These are phyloP conservation scores for Coffea humblotiana DNA, from an alignment of 305 asterid species.

Conservation along the genomic window DNA sequence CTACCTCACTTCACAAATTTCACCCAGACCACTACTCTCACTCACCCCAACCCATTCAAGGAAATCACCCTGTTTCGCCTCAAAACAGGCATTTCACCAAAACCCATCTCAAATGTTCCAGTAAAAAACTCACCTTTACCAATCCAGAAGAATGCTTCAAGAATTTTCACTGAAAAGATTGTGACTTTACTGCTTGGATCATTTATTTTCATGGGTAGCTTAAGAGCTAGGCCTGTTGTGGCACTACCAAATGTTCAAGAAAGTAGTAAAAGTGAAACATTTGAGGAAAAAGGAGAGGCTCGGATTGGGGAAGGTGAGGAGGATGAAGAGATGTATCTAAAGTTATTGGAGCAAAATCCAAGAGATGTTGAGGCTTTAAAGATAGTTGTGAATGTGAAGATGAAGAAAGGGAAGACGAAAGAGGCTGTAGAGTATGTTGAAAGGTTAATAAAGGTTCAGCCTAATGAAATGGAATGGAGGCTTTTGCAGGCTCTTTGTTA, in stretches of 20 bases:
- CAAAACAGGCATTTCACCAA: constrained; percentile 25
- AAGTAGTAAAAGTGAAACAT: constrained; percentile 24
- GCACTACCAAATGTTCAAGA: constrained; percentile 49
- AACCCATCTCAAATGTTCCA: constrained; percentile 26
- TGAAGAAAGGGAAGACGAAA: constrained; percentile 68
- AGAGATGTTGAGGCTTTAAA: constrained; percentile 56
- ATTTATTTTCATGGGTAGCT: constrained; percentile 43
- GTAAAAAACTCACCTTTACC: constrained; percentile 20
- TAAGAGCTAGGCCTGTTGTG: constrained; percentile 40
- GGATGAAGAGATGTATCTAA: constrained; percentile 64
- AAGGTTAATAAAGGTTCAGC: constrained; percentile 64
- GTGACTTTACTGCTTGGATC: constrained; percentile 63
- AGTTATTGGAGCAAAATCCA: constrained; percentile 55
- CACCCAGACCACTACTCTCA: constrained; percentile 30
- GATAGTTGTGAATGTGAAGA: constrained; percentile 66
- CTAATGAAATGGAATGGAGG: constrained; percentile 87
- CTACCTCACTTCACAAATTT: constrained; percentile 21
- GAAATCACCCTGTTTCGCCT: constrained; percentile 20
- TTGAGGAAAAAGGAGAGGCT: constrained; percentile 33
- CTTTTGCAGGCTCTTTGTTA: constrained; percentile 86
- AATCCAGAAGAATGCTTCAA: constrained; percentile 32
- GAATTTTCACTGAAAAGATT: constrained; percentile 35
- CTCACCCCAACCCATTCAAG: constrained; percentile 14
- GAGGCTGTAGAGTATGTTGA: constrained; percentile 75
- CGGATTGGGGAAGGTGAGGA: constrained; percentile 38